Base-by-base conservation (phyloP, 2,329 filamentous ascomycete species). In the Phyllachora maydis region DNA sequence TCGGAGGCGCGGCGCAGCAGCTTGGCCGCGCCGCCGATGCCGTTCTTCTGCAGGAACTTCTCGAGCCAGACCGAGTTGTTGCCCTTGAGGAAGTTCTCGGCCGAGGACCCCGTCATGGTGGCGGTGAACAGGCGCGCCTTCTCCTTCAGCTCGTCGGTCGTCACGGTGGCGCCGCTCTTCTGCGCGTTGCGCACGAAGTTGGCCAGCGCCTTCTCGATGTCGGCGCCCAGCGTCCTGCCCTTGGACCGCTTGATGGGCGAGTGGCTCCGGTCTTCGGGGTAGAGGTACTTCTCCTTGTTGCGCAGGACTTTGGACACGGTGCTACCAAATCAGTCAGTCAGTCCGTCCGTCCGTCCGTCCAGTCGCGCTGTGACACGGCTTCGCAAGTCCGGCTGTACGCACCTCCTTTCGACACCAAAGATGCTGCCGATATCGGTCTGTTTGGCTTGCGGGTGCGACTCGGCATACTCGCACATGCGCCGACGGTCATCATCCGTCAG, bases 321-420 rank as follows among this genome's bases (percentile, higher is more conserved):
- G 53, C 88, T 19, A 40, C 48, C 37, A 49, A 39, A 38, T 28
- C 19, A 28, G 35, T 25, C 16, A 7, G n/a, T n/a, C n/a, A n/a
- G n/a, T n/a, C n/a, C n/a, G n/a, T n/a, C n/a, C n/a, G n/a, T n/a
- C n/a, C n/a, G n/a, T n/a, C n/a, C n/a, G n/a, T n/a, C n/a, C n/a
- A n/a, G n/a, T n/a, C n/a, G n/a, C n/a, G n/a, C n/a, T n/a, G n/a
- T n/a, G n/a, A n/a, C n/a, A n/a, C n/a, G n/a, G n/a, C n/a, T n/a
- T n/a, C n/a, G n/a, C n/a, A n/a, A n/a, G n/a, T n/a, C n/a, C n/a
- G n/a, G n/a, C n/a, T n/a, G n/a, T n/a, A n/a, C n/a, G n/a, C n/a
- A 95, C 88, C 88, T 95, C 73, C 88, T 60, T 53, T 98, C 88
- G 24, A 98, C 88, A 17, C 83, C 85, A 50, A 98, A 98, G 43